Evolutionary conservation across 371 early-diverging fungal genomes (phyloP).

Genomic region (Amoeboradix gromovi): DNA sequence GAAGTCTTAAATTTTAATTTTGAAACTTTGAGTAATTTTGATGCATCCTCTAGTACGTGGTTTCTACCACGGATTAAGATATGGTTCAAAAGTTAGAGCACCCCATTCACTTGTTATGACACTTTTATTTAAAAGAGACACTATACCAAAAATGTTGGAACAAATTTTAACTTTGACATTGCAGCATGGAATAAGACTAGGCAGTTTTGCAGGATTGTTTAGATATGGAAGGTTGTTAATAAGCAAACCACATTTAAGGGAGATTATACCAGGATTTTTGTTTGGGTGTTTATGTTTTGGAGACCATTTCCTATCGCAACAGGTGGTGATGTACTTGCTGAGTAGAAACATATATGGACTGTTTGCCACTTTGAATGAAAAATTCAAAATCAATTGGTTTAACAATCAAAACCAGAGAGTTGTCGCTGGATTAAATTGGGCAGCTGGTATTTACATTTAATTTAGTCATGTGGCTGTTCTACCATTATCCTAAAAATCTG

Average conservation of each 20-base stretch:
- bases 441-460: too few relatives aligned
- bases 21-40: too few relatives aligned
- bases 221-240: neutral
- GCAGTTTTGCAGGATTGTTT: neutral
- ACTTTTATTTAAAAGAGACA: neutral
- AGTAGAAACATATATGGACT: neutral
- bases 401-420: neutral
- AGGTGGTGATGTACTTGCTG: neutral
- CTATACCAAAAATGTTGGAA: neutral
- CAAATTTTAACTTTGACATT: neutral
- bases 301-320: neutral
- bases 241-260: neutral
- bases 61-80: neutral
- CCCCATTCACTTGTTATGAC: neutral
- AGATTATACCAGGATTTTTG: neutral
- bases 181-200: neutral
- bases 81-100: neutral
- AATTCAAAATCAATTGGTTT: neutral
- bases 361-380: neutral
- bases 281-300: neutral
- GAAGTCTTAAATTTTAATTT: too few relatives aligned
- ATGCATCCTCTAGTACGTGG: neutral
- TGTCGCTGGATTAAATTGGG: neutral
- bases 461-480: neutral
- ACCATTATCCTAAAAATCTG: neutral